These are phyloP conservation scores for Thelonectria blattea DNA, from an alignment of 2,329 filamentous ascomycete genomes.

Conservation along the genomic window DNA sequence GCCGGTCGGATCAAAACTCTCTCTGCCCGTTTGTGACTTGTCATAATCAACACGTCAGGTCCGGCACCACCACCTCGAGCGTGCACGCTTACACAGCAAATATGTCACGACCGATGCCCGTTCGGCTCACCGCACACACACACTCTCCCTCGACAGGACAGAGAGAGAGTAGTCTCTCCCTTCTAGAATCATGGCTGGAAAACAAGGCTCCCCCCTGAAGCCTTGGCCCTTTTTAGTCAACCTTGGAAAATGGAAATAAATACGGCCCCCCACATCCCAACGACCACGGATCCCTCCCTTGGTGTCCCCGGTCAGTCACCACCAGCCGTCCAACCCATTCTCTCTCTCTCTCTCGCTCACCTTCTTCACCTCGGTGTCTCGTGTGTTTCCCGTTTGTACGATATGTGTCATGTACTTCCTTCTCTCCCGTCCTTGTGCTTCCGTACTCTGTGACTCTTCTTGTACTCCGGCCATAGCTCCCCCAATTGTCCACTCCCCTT, in stretches of 20 bases:
- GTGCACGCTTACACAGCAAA: conserved; percentile 19
- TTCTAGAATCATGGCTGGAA: conserved; percentile 40
- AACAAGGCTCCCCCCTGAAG: conserved; percentile 26
- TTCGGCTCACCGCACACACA: conserved; percentile 12
- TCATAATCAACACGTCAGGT: conserved; percentile 9
- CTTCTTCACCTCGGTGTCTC: conserved; percentile 2
- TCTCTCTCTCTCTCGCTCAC: conserved; percentile 18
- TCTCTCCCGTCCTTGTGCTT: too few relatives aligned
- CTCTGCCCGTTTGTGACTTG: conserved; percentile 9
- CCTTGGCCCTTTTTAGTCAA: background rate
- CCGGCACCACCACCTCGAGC: too few relatives aligned
- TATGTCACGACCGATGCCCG: conserved; percentile 9
- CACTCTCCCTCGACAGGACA: too few relatives aligned
- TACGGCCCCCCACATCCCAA: conserved; percentile 26
- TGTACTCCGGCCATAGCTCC: too few relatives aligned
- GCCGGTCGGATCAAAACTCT: too few relatives aligned
- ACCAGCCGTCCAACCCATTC: conserved; percentile 7
- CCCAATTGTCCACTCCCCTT: background rate
- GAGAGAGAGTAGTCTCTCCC: conserved; percentile 28
- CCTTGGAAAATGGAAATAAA: conserved; percentile 20
- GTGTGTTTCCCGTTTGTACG: background rate
- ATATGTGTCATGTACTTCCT: too few relatives aligned
- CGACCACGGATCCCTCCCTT: conserved; percentile 5
- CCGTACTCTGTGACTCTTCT: too few relatives aligned
- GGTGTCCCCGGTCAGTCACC: conserved; percentile 13